Evolutionary conservation across 306 rosid genomes (phyloP).

Genomic region (Comarum palustre): DNA sequence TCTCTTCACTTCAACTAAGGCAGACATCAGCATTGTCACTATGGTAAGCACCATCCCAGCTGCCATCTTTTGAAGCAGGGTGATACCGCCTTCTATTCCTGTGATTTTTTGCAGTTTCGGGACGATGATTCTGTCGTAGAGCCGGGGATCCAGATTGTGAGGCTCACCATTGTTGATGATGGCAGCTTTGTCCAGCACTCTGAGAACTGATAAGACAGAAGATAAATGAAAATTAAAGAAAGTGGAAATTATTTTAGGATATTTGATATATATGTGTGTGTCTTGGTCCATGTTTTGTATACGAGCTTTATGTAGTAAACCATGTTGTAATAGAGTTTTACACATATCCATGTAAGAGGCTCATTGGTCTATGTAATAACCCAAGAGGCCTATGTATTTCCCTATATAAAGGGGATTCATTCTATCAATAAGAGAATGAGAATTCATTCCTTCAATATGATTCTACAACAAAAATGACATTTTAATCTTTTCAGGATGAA

Average conservation of each 20-base stretch:
- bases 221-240: neutral
- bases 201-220: neutral
- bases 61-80: slow-evolving; percentile 41
- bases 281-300: too few relatives aligned
- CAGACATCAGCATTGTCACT: slow-evolving; percentile 28
- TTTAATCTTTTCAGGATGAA: neutral
- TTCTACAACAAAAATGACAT: too few relatives aligned
- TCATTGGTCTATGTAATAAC: too few relatives aligned
- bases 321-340: too few relatives aligned
- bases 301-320: too few relatives aligned
- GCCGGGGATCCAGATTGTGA: slow-evolving; percentile 35
- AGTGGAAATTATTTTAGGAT: too few relatives aligned
- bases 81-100: slow-evolving; percentile 34
- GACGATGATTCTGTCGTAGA: slow-evolving; percentile 35
- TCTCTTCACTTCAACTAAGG: slow-evolving; percentile 34
- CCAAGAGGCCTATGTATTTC: too few relatives aligned
- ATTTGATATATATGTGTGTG: too few relatives aligned
- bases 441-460: too few relatives aligned
- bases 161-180: slow-evolving; percentile 27
- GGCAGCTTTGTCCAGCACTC: slow-evolving; percentile 44
- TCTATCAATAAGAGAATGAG: too few relatives aligned
- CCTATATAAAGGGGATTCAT: too few relatives aligned
- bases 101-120: slow-evolving; percentile 25
- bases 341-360: too few relatives aligned
- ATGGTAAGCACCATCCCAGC: slow-evolving; percentile 31